phyloP scores from a whole-genome alignment of 164 flowering plant species.

The Annona squamosa region DNA sequence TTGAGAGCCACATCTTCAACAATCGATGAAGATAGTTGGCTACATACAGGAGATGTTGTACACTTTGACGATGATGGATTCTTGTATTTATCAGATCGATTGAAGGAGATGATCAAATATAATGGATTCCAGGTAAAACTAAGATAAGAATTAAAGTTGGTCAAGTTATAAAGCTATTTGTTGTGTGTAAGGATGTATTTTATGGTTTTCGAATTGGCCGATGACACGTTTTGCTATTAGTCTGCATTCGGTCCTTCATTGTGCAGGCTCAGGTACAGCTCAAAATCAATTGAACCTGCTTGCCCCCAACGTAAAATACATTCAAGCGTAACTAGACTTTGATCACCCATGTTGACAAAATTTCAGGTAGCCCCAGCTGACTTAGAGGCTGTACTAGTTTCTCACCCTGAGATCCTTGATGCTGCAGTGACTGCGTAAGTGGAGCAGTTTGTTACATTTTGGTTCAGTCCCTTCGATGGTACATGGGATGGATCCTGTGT shows the following conservation, averaged over 20 bases:
- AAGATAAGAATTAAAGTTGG: neutral
- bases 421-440: constrained; percentile 67
- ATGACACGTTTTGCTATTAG: neutral
- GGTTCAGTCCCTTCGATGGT: neutral
- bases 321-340: neutral
- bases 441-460: neutral
- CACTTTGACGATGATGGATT: constrained; percentile 68
- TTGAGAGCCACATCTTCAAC: constrained; percentile 38
- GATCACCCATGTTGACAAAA: neutral
- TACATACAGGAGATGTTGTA: constrained; percentile 74
- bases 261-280: neutral
- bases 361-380: constrained; percentile 86
- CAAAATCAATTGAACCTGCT: neutral
- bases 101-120: constrained; percentile 79
- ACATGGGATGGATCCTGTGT: neutral
- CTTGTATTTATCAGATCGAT: constrained; percentile 50
- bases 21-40: constrained; percentile 67
- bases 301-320: neutral
- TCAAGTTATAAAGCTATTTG: neutral
- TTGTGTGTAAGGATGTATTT: neutral
- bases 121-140: constrained; percentile 77
- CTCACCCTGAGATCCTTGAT: constrained; percentile 71
- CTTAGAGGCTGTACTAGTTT: constrained; percentile 52
- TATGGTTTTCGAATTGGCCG: neutral
- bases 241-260: neutral